phyloP scores from a whole-genome alignment of 2,329 filamentous ascomycete genomes.

The Beauveria scarabaeidicola region DNA sequence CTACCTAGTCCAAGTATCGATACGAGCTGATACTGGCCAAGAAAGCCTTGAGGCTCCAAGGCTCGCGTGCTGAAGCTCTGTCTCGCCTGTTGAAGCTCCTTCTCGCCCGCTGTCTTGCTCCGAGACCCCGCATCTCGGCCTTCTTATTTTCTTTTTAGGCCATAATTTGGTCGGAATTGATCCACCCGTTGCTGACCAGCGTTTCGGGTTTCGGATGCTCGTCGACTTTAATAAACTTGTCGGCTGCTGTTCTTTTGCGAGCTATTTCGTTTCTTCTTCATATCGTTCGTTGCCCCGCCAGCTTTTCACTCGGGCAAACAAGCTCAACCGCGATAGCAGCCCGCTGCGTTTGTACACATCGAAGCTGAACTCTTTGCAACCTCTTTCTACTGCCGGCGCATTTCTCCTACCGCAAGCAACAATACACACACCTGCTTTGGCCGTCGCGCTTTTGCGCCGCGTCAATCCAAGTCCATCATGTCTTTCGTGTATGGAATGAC shows the following conservation, averaged over 20 bases:
- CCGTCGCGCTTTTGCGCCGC: background rate
- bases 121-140: conserved; percentile 4
- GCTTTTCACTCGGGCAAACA: background rate
- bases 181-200: conserved; percentile 4
- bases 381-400: background rate
- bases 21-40: background rate
- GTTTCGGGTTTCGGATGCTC: background rate
- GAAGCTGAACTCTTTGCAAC: background rate
- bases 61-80: background rate
- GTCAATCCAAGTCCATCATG: conserved; percentile 23
- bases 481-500: conserved; percentile 33
- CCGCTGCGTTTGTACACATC: background rate
- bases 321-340: background rate
- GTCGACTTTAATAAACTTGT: background rate
- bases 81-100: background rate
- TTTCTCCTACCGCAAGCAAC: background rate
- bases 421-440: background rate
- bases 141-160: background rate
- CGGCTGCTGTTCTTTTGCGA: background rate
- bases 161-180: conserved; percentile 2
- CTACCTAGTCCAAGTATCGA: background rate
- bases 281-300: background rate
- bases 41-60: background rate
- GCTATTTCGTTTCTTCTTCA: background rate
- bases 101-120: background rate